Conservation (phyloP, 2,329 filamentous ascomycete genomes). For the Pleurostoma richardsiae region DNA sequence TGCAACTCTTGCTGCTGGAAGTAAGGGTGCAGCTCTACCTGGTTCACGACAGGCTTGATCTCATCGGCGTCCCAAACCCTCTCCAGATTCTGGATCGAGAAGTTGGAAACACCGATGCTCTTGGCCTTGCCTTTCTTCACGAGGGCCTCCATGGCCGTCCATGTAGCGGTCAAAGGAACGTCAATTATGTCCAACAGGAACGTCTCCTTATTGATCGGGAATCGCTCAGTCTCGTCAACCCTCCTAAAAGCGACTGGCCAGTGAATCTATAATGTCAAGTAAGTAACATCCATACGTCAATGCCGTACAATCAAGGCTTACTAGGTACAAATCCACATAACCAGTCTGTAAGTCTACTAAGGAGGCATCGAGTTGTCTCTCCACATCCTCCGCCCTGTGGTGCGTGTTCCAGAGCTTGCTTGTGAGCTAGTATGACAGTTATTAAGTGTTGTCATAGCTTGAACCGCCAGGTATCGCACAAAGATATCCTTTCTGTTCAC, state of each 20-base stretch:
- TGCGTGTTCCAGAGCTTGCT: slow-evolving; percentile 52
- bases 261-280: slow-evolving; percentile 37
- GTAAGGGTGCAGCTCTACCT: slow-evolving; percentile 36
- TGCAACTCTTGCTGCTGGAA: slow-evolving; percentile 37
- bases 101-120: slow-evolving; percentile 52
- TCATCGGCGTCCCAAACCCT: slow-evolving; percentile 37
- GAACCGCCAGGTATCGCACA: slow-evolving; percentile 1
- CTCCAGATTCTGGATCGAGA: slow-evolving; percentile 41
- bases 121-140: slow-evolving; percentile 44
- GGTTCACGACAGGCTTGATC: slow-evolving; percentile 39
- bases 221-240: slow-evolving; percentile 29
- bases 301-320: slow-evolving; percentile 19
- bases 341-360: slow-evolving; percentile 35
- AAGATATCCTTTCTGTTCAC: slow-evolving; percentile 24
- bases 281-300: not conserved
- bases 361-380: slow-evolving; percentile 32
- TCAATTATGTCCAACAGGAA: slow-evolving; percentile 37
- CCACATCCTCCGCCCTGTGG: slow-evolving; percentile 34
- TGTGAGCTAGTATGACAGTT: slow-evolving; percentile 24
- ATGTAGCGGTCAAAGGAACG: slow-evolving; percentile 44
- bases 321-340: slow-evolving; percentile 38
- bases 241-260: slow-evolving; percentile 36
- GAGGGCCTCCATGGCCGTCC: slow-evolving; percentile 51
- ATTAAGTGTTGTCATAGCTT: too few species aligned
- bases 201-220: slow-evolving; percentile 33